Base-by-base conservation (phyloP, 306 rosid genomes). In the Rosa persica region DNA sequence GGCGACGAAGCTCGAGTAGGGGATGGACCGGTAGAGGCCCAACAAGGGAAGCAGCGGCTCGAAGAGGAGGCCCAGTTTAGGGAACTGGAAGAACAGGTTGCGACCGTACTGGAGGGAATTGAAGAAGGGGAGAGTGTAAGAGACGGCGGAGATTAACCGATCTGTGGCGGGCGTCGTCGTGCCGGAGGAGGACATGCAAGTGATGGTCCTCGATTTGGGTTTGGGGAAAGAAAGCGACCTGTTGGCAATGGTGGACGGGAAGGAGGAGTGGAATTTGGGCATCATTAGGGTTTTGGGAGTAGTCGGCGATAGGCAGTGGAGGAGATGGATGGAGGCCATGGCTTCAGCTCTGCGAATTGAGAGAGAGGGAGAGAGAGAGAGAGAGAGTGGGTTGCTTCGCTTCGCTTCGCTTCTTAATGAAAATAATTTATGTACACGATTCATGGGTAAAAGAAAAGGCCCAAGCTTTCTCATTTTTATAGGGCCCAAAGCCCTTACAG, bases 121-220 rank as follows among this genome's bases (percentile, higher is more conserved):
- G 94, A 95, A 89, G 87, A 95, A 87, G 0, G 98, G 98, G 60
- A 95, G 97, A 0, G 89, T 75, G 89, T 95, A 95, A 1, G 98
- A 84, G 7, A 86, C 92, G 71, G 93, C 85, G 11, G 98, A 95
- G 87, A 92, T 87, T 61, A 95, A 49, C 2, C 98, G 97, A 20
- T 91, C 98, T 4, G 91, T 80, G 51, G 94, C 87, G 1, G 87
- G 89, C 0, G 92, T 78, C 2, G 79, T 22, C 1, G 78, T 0
- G 20, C 19, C 62, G 34, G 42, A 34, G 65, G 71, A 30, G 68
- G 67, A 87, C 94, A 84, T 84, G 78, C 90, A 87, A n/a, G 89
- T 78, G 72, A 49, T 55, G 75, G 79, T 12, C n/a, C 72, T 39
- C 71, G 78, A 15, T n/a, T 48, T 49, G 69, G 66, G 76, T 17